Evolutionary conservation across 768 basidiomycete species (phyloP), one percentile per base, ranked within the genome.

Genomic region (Calocybe cyanea): DNA sequence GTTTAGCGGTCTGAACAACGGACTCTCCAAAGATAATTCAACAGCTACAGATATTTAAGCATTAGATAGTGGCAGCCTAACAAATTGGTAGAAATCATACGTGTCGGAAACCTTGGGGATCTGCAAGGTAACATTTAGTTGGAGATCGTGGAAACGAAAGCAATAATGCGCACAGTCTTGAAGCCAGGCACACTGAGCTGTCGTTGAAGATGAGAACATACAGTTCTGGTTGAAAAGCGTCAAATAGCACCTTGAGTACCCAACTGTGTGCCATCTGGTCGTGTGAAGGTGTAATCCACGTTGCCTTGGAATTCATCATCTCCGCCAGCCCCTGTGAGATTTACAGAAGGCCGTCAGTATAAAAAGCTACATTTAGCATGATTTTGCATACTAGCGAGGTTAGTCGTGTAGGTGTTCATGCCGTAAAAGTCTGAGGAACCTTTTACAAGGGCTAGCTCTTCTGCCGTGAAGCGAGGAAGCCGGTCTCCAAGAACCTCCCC

Each of bases 1-100:
- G 23, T 0, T 8, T 31, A 23, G 15, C 25, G 11, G 32, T 21
- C 14, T 35, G 7, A n/a, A 6, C 6, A 34, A 45, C 64, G 41
- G 52, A 81, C 80, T 65, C 82, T 86, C 71, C 75, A 84, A 36
- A 84, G 64, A 62, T 87, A 86, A 63, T 83, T 85, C 37, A 85
- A 70, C 9, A 85, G 69, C 71, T 78, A 49, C 37, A 40, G 31
- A 20, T 42, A 42, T 18, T 35, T n/a, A 35, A 14, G 25, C 9
- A 44, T 28, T 25, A 35, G 48, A 18, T 43, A 25, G 17, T 21
- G 13, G 17, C 35, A 34, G 34, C 19, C 45, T n/a, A n/a, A 11
- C 18, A 32, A 11, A 15, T 36, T 1, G 13, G 28, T 34, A 14
- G 23, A 10, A 10, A 20, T 58, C 71, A 59, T 65, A 79, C 77